Evolutionary conservation across 352 stramenopile species (phyloP).

Genomic region (Phytophthora pini): DNA sequence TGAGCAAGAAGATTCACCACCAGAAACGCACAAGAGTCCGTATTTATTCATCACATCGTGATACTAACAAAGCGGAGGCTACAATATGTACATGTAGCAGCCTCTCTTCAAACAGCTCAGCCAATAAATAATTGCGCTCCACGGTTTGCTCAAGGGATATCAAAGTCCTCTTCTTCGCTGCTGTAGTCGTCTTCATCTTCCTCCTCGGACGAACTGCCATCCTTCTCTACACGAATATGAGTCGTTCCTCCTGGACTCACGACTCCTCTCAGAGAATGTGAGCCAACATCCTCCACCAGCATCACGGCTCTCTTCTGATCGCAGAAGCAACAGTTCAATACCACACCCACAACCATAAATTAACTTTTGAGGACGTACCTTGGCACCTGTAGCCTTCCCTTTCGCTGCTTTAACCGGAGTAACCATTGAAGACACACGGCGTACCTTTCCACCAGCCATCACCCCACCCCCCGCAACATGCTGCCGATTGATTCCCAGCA

Average conservation of each 20-base stretch:
- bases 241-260: constrained; percentile 73
- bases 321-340: not conserved
- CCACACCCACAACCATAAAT: not conserved
- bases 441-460: constrained; percentile 46
- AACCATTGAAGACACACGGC: constrained; percentile 28
- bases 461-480: constrained; percentile 46
- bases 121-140: constrained; percentile 34
- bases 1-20: not conserved
- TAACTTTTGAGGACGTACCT: constrained; percentile 23
- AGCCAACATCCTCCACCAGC: constrained; percentile 53
- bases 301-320: constrained; percentile 49
- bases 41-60: constrained; percentile 36
- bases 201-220: constrained; percentile 56
- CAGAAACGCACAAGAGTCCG: not conserved
- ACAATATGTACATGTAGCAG: not conserved
- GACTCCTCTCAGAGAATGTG: constrained; percentile 54
- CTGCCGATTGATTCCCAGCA: constrained; percentile 65
- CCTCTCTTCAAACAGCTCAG: constrained; percentile 4
- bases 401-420: constrained; percentile 19
- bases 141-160: constrained; percentile 28
- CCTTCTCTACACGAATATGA: constrained; percentile 60
- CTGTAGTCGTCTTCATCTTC: constrained; percentile 41
- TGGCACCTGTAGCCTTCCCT: constrained; percentile 42
- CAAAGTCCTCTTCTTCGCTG: constrained; percentile 39
- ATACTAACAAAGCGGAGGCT: constrained; percentile 12